These are phyloP conservation scores for Pseudogymnoascus sp. DNA, from an alignment of 2,329 filamentous ascomycete species.

Conservation along the genomic window DNA sequence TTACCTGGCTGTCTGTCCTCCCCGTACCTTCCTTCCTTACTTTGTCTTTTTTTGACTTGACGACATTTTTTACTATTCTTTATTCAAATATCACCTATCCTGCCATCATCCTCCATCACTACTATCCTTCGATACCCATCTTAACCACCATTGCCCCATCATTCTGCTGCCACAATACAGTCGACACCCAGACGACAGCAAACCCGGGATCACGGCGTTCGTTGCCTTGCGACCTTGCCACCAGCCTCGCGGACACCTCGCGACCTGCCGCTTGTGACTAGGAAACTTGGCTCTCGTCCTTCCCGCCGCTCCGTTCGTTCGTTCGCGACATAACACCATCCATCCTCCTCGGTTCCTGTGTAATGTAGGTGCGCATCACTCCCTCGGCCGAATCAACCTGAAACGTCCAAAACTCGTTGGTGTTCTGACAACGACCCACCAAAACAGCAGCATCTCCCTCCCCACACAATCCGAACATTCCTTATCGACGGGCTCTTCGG, in stretches of 20 bases:
- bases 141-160: background rate
- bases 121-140: background rate
- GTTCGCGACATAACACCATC: background rate
- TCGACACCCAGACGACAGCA: background rate
- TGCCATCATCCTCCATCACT: background rate
- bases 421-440: slow-evolving; percentile 21
- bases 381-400: slow-evolving; percentile 13
- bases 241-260: background rate
- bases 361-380: slow-evolving; percentile 16
- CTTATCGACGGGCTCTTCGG: background rate
- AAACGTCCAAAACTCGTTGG: slow-evolving; percentile 13
- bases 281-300: background rate
- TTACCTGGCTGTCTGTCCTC: background rate
- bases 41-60: background rate
- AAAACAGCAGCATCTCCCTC: slow-evolving; percentile 8
- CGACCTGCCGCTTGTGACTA: background rate
- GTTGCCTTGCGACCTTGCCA: background rate
- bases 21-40: background rate
- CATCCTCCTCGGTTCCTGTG: background rate
- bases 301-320: background rate
- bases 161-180: background rate
- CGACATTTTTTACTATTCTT: background rate
- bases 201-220: background rate
- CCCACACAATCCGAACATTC: background rate
- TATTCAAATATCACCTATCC: background rate